Conservation (phyloP, 768 basidiomycete species). For the Fomitopsis pulvina region DNA sequence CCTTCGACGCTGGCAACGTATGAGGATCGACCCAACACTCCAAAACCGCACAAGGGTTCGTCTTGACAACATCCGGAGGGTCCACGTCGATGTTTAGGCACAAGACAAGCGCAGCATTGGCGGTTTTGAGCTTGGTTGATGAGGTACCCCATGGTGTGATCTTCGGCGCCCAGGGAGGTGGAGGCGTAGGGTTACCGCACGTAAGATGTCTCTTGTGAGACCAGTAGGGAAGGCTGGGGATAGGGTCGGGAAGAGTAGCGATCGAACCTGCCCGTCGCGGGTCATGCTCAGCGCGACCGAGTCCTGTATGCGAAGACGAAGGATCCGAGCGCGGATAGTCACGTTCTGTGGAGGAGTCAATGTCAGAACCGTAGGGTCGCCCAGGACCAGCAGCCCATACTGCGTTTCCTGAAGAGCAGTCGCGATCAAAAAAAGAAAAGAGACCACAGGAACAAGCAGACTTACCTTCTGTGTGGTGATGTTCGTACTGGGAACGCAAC, state of each 20-base stretch:
- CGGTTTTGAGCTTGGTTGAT: conserved; percentile 85
- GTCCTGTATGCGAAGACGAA: conserved; percentile 20
- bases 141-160: conserved; percentile 75
- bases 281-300: conserved; percentile 23
- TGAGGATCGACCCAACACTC: conserved; percentile 99
- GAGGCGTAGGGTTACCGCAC: conserved; percentile 78
- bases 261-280: conserved; percentile 24
- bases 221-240: conserved; percentile 77
- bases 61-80: conserved; percentile 96
- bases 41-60: conserved; percentile 88
- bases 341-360: conserved; percentile 27
- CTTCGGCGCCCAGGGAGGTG: conserved; percentile 58
- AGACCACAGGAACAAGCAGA: too few species aligned
- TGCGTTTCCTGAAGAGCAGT: conserved; percentile 8
- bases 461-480: too few species aligned
- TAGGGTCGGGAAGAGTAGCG: conserved; percentile 26
- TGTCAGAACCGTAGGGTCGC: conserved; percentile 10
- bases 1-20: conserved; percentile 86
- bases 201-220: conserved; percentile 87
- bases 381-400: conserved; percentile 5
- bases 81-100: conserved; percentile 98
- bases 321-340: conserved; percentile 26
- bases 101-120: conserved; percentile 80
- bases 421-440: too few species aligned
- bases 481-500: too few species aligned